Evolutionary conservation across 306 rosid species (phyloP), one percentile per base, ranked within the genome.

Genomic region (Prinsepia uniflora): DNA sequence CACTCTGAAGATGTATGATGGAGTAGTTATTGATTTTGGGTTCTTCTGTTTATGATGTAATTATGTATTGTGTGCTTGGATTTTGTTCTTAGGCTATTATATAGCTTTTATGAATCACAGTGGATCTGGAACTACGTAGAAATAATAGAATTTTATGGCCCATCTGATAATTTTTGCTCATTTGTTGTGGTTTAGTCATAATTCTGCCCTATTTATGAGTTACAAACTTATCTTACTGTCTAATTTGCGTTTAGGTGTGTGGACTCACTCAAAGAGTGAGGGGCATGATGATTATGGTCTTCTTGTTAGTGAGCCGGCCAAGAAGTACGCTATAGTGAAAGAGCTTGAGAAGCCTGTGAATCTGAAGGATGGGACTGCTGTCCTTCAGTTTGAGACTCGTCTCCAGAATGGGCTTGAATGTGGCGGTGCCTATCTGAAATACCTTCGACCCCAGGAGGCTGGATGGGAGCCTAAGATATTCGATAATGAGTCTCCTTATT

Each of bases 381-480:
- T 87, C 45, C 96, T 94, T 20, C 99, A 94, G 81, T 94, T 84
- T 36, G 99, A 94, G 84, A 81, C 83, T 39, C 94, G 97, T 61
- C 88, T 94, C 17, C 99, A 94, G 57, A 82, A 91, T 63, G 99
- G 97, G 72, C 96, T 94, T 30, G 99, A 94, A 81, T 94, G 99
- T 81, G 99, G 99, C 70, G 99, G 99, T 64, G 99, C 99, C 7
- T 94, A 94, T 84, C 79, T 94, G 73, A 94, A 94, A 72, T 94
- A 84, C 76, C 95, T 94, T 63, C 89, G 89, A 59, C 89, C 99
- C 12, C 99, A 94, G 81, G 91, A 76, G 56, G 91, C 84, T 12
- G 99, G 96, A 19, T 94, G 97, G 99, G 85, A 80, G 45, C 61
- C 97, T 8, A 89, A 94, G 81, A 89, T 79, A 72, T 91, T 94